phyloP scores from a whole-genome alignment of 2,329 filamentous ascomycete species.

The Bipolaris zeicola region DNA sequence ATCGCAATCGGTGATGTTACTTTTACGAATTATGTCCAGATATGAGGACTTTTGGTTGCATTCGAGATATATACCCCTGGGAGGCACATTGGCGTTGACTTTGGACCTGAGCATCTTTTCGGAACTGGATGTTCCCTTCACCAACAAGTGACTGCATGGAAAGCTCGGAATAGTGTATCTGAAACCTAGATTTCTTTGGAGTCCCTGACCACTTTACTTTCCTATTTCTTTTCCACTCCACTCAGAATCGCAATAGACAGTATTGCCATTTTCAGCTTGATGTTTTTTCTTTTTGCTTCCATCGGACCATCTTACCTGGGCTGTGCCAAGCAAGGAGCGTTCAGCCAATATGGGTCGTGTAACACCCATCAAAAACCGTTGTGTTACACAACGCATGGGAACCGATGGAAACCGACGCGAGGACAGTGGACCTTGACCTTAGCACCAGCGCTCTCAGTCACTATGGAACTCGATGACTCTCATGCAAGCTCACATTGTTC shows the following conservation, averaged over 20 bases:
- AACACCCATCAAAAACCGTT: background rate
- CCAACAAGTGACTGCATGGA: background rate
- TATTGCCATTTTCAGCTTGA: background rate
- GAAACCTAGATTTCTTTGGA: background rate
- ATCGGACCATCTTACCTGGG: background rate
- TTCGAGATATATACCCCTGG: slow-evolving; percentile 26
- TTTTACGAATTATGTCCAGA: slow-evolving; percentile 6
- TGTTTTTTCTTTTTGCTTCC: background rate
- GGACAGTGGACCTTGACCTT: background rate
- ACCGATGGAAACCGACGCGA: background rate
- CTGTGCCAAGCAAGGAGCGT: background rate
- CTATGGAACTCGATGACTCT: background rate
- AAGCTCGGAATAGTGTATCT: background rate
- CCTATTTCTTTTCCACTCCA: background rate
- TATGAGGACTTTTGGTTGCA: slow-evolving; percentile 18
- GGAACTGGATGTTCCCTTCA: background rate
- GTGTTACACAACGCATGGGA: background rate
- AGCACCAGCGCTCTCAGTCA: slow-evolving; percentile 3
- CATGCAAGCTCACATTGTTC: background rate
- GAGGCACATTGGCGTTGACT: slow-evolving; percentile 17
- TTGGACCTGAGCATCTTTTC: background rate
- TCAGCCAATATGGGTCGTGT: background rate
- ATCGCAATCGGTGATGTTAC: slow-evolving; percentile 39
- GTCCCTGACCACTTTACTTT: slow-evolving; percentile 6
- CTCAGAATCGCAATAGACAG: background rate